phyloP scores from a whole-genome alignment of 1,284 basidiomycete genomes.

The Ceratobasidium sp. region DNA sequence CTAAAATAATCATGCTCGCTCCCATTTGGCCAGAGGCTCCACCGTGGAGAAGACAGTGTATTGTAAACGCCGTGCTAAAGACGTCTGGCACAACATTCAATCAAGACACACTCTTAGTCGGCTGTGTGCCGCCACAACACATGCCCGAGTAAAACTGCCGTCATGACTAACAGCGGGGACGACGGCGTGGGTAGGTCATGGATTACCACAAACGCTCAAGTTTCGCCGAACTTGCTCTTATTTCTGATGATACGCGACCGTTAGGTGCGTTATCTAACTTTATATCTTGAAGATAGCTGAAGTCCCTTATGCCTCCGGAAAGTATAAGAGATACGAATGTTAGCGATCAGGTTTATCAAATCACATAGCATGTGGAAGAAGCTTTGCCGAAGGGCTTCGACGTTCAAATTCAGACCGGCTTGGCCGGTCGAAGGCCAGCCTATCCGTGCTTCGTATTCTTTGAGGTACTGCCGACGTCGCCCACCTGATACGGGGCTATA shows the following conservation, averaged over 20 bases:
- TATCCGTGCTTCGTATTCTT: conserved; percentile 15
- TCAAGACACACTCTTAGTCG: too few relatives aligned
- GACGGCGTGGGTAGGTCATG: too few relatives aligned
- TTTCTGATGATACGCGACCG: neutral
- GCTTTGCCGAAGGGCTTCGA: conserved; percentile 38
- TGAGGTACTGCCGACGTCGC: conserved; percentile 7
- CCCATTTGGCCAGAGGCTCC: too few relatives aligned
- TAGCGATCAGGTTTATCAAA: conserved; percentile 12
- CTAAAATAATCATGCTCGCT: too few relatives aligned
- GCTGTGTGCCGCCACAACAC: too few relatives aligned
- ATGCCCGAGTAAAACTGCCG: too few relatives aligned
- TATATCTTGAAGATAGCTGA: neutral
- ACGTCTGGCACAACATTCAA: too few relatives aligned
- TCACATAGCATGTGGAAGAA: conserved; percentile 26
- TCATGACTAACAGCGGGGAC: too few relatives aligned
- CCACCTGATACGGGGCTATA: conserved; percentile 21
- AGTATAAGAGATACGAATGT: conserved; percentile 22
- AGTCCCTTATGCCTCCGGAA: neutral
- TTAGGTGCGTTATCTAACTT: neutral
- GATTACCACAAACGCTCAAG: neutral
- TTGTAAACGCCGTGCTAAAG: too few relatives aligned
- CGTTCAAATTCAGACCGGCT: conserved; percentile 28
- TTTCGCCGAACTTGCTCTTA: neutral
- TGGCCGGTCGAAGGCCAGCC: conserved; percentile 23
- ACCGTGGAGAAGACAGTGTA: too few relatives aligned